A percentile compares a stretch with the other conserved stretches of the same genome.
Conservation (phyloP, 176 grass and related monocot species). For the Oryza nivara region DNA sequence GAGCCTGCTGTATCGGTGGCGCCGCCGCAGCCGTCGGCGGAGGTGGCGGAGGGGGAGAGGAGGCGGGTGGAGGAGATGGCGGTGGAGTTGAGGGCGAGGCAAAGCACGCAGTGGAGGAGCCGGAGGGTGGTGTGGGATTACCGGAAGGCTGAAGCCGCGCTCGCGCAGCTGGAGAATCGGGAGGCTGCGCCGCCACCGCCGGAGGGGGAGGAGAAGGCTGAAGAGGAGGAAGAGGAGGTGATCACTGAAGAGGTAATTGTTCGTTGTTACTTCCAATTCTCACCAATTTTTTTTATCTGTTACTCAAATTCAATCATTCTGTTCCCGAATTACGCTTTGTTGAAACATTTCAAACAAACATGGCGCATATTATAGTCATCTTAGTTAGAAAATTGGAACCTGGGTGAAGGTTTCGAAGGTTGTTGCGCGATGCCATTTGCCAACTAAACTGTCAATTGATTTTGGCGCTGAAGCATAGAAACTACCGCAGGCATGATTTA, state of each 20-base stretch:
- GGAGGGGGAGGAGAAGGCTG: constrained; percentile 50
- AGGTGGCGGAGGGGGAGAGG: constrained; percentile 49
- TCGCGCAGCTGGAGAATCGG: constrained; percentile 73
- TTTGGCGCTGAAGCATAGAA: background rate
- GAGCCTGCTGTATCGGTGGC: constrained; percentile 23
- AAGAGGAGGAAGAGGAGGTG: constrained; percentile 74
- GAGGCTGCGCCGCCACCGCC: constrained; percentile 53
- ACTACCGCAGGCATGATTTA: background rate
- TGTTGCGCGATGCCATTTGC: background rate
- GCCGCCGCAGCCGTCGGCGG: constrained; percentile 31
- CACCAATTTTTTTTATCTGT: background rate
- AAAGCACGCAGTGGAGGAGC: constrained; percentile 71
- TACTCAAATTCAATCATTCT: background rate
- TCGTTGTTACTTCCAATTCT: background rate
- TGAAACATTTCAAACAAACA: background rate
- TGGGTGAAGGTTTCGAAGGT: background rate
- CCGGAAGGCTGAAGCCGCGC: constrained; percentile 66
- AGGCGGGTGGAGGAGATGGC: constrained; percentile 56
- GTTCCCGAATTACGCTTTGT: background rate
- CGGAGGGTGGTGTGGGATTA: constrained; percentile 63
- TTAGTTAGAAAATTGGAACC: background rate
- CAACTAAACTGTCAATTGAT: background rate
- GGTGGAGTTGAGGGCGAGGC: constrained; percentile 71
- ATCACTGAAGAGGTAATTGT: constrained; percentile 81
- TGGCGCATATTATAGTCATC: background rate